These are phyloP conservation scores for Alnus rubra DNA, from an alignment of 306 rosid genomes.

Conservation along the genomic window DNA sequence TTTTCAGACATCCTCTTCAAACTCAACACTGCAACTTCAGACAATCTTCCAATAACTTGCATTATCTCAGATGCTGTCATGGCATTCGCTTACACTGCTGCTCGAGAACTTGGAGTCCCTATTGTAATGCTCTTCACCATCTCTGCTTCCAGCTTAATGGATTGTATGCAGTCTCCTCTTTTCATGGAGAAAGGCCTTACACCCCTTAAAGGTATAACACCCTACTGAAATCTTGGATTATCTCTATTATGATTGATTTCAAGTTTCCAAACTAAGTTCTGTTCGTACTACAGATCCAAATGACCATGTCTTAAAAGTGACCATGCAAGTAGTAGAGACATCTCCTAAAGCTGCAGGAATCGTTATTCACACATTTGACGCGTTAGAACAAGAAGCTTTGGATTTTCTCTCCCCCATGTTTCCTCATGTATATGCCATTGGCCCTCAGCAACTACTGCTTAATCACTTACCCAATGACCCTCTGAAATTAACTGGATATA, in stretches of 20 bases:
- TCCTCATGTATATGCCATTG: conserved; percentile 1
- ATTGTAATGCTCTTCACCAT: conserved; percentile 1
- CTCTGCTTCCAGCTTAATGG: not conserved
- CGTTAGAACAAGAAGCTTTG: conserved; percentile 14
- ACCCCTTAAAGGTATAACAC: conserved; percentile 17
- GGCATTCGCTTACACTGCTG: not conserved
- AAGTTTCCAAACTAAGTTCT: not conserved
- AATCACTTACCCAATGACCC: not conserved
- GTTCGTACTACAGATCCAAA: not conserved
- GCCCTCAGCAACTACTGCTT: conserved; percentile 11
- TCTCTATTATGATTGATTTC: not conserved
- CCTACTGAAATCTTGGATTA: not conserved
- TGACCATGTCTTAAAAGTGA: not conserved
- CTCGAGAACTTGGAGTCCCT: not conserved
- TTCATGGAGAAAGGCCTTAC: conserved; percentile 2
- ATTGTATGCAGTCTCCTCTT: not conserved
- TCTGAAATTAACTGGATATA: not conserved
- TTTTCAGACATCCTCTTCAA: conserved; percentile 15
- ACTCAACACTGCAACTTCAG: not conserved
- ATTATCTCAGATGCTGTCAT: conserved; percentile 5
- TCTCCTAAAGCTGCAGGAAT: not conserved
- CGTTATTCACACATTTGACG: conserved; percentile 16
- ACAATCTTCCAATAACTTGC: not conserved
- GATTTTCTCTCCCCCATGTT: conserved; percentile 7
- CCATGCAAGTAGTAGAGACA: not conserved